Base-by-base conservation (phyloP, 768 basidiomycete genomes). In the Cystofilobasidium bisporidii region DNA sequence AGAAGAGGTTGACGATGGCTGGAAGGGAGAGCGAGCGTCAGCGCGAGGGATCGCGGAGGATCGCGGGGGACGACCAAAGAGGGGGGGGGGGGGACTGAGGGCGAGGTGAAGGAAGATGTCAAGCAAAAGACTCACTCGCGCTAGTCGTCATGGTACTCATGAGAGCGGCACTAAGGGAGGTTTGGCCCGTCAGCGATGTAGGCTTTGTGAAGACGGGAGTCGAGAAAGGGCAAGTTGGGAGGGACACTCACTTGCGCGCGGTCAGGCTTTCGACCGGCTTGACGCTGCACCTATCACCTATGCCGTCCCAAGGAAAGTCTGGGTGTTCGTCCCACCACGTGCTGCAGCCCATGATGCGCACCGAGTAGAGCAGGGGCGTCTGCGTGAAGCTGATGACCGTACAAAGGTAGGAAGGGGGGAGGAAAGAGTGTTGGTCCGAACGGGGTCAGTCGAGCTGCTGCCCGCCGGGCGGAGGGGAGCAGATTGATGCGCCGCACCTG, bases 1-100 rank as follows among this genome's bases (percentile, higher is more conserved):
- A 26, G 47, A 78, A 72, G 24, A 78, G 71, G 63, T 78, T 78
- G 57, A 74, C 57, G n/a, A 75, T 70, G 11, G 72, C 72, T 69
- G n/a, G n/a, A n/a, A n/a, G n/a, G n/a, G n/a, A n/a, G n/a, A n/a
- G n/a, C n/a, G n/a, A n/a, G n/a, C n/a, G n/a, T n/a, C n/a, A n/a
- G n/a, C n/a, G n/a, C n/a, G n/a, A n/a, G n/a, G n/a, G n/a, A n/a
- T n/a, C n/a, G n/a, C n/a, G n/a, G n/a, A n/a, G n/a, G n/a, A n/a
- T n/a, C n/a, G n/a, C n/a, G n/a, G n/a, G n/a, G n/a, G n/a, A n/a
- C n/a, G n/a, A n/a, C n/a, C n/a, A n/a, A n/a, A n/a, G n/a, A n/a
- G n/a, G n/a, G n/a, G n/a, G n/a, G n/a, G n/a, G n/a, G n/a, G n/a
- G n/a, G n/a, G n/a, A n/a, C n/a, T n/a, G n/a, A n/a, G n/a, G n/a